These are phyloP conservation scores for Stereum hirsutum DNA, from an alignment of 1,284 basidiomycete species.

Conservation along the genomic window DNA sequence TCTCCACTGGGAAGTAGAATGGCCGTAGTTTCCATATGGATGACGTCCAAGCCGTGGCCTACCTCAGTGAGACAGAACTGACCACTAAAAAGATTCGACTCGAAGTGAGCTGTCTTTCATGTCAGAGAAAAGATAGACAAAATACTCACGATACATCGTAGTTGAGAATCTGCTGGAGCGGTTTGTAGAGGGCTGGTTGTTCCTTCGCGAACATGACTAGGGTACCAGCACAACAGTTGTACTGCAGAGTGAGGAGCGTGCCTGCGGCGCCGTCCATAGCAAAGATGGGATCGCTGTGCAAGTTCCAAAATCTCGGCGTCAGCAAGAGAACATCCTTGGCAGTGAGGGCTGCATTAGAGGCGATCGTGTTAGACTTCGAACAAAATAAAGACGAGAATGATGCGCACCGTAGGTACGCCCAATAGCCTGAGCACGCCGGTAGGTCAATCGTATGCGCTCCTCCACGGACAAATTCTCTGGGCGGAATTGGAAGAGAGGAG, in stretches of 20 bases:
- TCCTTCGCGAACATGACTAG: constrained; percentile 22
- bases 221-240: constrained; percentile 33
- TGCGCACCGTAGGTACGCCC: constrained; percentile 1
- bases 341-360: constrained; percentile 18
- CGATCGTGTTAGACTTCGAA: background rate
- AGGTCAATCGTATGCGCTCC: constrained; percentile 1
- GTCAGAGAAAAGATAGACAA: background rate
- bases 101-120: background rate
- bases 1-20: constrained; percentile 19
- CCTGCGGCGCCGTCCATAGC: constrained; percentile 27
- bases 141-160: constrained; percentile 20
- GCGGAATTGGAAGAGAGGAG: constrained; percentile 1
- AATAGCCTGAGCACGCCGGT: constrained; percentile 1
- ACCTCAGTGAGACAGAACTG: constrained; percentile 28
- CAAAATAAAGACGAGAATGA: constrained; percentile 1
- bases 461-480: background rate
- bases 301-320: constrained; percentile 28
- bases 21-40: constrained; percentile 26
- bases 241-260: constrained; percentile 31
- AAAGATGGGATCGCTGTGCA: constrained; percentile 29
- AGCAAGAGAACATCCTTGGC: constrained; percentile 24
- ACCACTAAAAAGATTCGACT: constrained; percentile 18
- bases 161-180: constrained; percentile 20
- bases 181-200: constrained; percentile 21
- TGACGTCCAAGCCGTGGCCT: constrained; percentile 27